Conservation (phyloP, 371 early-diverging fungal species). For the Aphelidium insulamus region DNA sequence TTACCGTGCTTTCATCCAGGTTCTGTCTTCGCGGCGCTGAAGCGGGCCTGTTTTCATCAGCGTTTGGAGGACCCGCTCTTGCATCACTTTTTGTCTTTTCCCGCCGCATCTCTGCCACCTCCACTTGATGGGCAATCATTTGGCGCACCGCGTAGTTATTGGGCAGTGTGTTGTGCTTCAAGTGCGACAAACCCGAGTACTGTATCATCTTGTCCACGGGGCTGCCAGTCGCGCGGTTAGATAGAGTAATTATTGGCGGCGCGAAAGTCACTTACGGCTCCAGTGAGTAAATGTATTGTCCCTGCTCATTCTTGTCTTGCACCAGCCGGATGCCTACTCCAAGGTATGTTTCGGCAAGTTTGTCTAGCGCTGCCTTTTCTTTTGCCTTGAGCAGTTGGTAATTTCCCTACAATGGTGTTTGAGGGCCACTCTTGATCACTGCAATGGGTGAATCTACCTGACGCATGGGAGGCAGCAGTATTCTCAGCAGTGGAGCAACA, state of each 20-base stretch:
- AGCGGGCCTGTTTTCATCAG: too few species aligned
- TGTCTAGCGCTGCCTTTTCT: conserved; percentile 29
- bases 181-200: conserved; percentile 16
- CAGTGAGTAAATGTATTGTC: conserved; percentile 34
- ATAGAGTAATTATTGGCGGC: conserved; percentile 7
- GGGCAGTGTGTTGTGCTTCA: conserved; percentile 17
- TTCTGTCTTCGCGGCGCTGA: too few species aligned
- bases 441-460: conserved; percentile 21
- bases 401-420: conserved; percentile 20
- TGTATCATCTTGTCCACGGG: conserved; percentile 24
- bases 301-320: conserved; percentile 42
- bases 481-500: conserved; percentile 35
- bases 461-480: conserved; percentile 49
- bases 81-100: too few species aligned
- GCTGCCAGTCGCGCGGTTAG: neutral
- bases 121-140: conserved; percentile 55
- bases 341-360: conserved; percentile 45
- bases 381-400: conserved; percentile 42
- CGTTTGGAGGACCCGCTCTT: too few species aligned
- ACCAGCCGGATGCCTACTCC: conserved; percentile 44
- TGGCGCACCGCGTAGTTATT: conserved; percentile 48
- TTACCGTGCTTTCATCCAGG: too few species aligned
- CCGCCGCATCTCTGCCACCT: too few species aligned
- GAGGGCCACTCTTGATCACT: neutral
- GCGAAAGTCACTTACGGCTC: conserved; percentile 45